Percentiles rank a stretch among this genome's conserved stretches.
Evolutionary conservation across 257 asterid genomes (phyloP).

Genomic region (Leonotis leonurus): DNA sequence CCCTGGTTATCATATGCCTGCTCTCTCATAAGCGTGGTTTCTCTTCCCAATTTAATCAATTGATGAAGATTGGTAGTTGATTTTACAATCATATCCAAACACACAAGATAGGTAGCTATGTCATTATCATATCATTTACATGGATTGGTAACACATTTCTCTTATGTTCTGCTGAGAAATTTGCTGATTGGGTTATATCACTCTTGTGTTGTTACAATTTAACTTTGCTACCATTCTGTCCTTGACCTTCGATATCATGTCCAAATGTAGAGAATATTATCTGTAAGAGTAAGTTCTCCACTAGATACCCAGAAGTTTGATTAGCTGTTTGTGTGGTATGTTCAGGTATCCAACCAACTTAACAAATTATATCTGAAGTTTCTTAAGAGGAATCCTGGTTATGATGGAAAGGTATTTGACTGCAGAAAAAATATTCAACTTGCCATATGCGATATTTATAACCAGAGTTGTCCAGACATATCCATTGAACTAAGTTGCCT

Average conservation of each 20-base stretch:
- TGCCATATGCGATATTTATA: background rate
- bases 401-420: constrained; percentile 80
- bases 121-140: background rate
- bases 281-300: background rate
- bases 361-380: constrained; percentile 84
- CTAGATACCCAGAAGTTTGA: background rate
- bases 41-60: background rate
- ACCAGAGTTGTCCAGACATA: background rate
- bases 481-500: constrained; percentile 4
- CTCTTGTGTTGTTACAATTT: background rate
- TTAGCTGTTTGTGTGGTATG: constrained; percentile 16
- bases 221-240: background rate
- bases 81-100: background rate
- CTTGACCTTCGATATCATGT: background rate
- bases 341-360: constrained; percentile 82
- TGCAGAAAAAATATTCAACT: constrained; percentile 12
- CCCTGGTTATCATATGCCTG: no score
- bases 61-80: background rate
- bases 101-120: background rate
- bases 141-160: background rate
- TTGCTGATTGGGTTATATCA: background rate
- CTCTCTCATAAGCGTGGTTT: background rate
- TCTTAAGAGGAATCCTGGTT: constrained; percentile 92
- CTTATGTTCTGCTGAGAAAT: background rate
- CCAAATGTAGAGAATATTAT: constrained; percentile 3